Percentiles rank a stretch among this genome's conserved stretches.
Evolutionary conservation across 176 grass and related monocot genomes (phyloP).

Genomic region (Raddia distichophylla): DNA sequence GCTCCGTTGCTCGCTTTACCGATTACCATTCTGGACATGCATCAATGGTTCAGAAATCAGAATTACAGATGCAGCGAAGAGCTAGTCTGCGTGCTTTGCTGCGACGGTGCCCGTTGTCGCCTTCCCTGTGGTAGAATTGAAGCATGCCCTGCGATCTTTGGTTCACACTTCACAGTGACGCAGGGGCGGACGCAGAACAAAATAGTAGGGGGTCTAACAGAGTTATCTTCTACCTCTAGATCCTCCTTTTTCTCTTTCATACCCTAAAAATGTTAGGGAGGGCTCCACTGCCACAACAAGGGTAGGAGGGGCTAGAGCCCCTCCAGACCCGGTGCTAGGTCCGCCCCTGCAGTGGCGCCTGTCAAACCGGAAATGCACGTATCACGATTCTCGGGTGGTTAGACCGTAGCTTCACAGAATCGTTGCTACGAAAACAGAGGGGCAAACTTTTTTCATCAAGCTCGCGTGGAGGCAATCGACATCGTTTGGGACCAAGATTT

Average conservation of each 20-base stretch:
- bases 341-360: background rate
- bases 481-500: constrained; percentile 10
- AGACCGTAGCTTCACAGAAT: background rate
- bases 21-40: constrained; percentile 14
- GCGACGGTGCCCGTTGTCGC: constrained; percentile 12
- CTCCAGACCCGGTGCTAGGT: too few relatives aligned
- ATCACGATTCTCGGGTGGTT: background rate
- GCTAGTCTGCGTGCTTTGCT: background rate
- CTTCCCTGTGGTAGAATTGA: constrained; percentile 22
- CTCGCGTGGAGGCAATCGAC: background rate
- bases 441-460: background rate
- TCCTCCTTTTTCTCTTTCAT: too few relatives aligned
- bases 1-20: constrained; percentile 12
- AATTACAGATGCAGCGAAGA: background rate
- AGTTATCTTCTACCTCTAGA: too few relatives aligned
- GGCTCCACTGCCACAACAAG: too few relatives aligned
- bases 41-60: constrained; percentile 11
- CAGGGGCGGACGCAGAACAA: too few relatives aligned
- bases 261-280: too few relatives aligned
- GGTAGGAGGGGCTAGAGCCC: too few relatives aligned
- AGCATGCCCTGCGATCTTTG: background rate
- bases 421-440: background rate
- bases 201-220: too few relatives aligned
- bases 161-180: too few relatives aligned
- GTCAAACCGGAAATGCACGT: background rate